Percentiles rank a stretch among this genome's conserved stretches.
Evolutionary conservation across 352 stramenopile genomes (phyloP).

Genomic region (Pythium guiyangense): DNA sequence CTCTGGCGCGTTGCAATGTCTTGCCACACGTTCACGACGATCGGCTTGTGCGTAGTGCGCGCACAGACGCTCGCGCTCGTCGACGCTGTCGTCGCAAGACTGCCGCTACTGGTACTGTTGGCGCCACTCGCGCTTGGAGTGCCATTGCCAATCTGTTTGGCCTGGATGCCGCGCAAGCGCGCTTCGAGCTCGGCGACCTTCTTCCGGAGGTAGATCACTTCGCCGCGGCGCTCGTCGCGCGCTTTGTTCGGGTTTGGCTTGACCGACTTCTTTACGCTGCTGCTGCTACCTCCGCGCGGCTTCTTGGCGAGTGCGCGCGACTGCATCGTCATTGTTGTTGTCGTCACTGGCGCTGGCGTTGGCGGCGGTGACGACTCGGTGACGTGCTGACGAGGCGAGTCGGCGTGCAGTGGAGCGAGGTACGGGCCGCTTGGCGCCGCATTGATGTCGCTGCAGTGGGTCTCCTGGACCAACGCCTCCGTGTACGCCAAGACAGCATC

Average conservation of each 20-base stretch:
- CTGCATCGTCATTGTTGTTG: too few species aligned
- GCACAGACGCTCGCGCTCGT: background rate
- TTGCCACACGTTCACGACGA: constrained; percentile 20
- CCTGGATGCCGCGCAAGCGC: too few species aligned
- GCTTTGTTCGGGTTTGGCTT: constrained; percentile 16
- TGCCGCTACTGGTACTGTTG: background rate
- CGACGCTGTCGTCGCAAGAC: too few species aligned
- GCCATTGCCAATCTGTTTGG: constrained; percentile 11
- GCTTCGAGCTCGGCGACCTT: constrained; percentile 11
- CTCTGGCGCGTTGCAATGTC: constrained; percentile 13
- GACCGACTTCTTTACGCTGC: background rate
- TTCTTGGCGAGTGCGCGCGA: too few species aligned
- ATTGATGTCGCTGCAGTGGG: too few species aligned
- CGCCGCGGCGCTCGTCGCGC: constrained; percentile 12
- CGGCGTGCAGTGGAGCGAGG: too few species aligned
- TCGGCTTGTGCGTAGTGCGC: background rate
- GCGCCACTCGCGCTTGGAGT: constrained; percentile 16
- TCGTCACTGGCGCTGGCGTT: too few species aligned
- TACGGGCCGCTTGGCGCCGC: too few species aligned
- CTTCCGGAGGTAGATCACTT: constrained; percentile 13
- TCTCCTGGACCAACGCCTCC: too few species aligned
- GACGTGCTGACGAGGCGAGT: too few species aligned
- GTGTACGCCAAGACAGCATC: background rate
- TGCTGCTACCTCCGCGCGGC: too few species aligned
- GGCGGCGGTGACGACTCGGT: too few species aligned